Evolutionary conservation across 306 rosid genomes (phyloP).

Genomic region (Citrullus colocynthis): DNA sequence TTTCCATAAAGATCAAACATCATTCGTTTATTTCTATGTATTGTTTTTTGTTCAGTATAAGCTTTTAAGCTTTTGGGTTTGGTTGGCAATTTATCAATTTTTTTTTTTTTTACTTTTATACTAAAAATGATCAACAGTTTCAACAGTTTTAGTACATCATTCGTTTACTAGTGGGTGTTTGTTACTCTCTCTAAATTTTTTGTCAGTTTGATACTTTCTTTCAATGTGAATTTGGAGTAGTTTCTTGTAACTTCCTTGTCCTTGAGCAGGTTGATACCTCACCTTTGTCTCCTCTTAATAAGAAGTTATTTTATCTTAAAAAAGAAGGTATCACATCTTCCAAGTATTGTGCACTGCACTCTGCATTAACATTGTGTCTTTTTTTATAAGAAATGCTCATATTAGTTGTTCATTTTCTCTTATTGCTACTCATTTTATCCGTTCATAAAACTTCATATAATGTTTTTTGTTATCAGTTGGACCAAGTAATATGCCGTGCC

Average conservation of each 20-base stretch:
- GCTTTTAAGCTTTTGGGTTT: too few species aligned
- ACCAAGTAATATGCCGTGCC: slow-evolving; percentile 73
- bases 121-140: neutral
- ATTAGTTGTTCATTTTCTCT: neutral
- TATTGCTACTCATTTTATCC: neutral
- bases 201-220: neutral
- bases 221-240: neutral
- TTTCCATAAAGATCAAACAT: neutral
- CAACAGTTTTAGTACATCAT: neutral
- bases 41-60: neutral
- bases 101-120: neutral
- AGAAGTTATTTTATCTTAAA: neutral
- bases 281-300: neutral
- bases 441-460: neutral
- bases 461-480: slow-evolving; percentile 48
- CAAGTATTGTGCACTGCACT: neutral
- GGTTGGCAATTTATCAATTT: too few species aligned
- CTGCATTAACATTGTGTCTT: neutral
- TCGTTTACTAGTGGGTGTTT: neutral
- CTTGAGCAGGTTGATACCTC: neutral
- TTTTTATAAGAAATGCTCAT: neutral
- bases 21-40: neutral
- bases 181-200: neutral
- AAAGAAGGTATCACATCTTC: neutral
- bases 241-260: neutral